Conservation (phyloP, 305 asterid species). For the Rubia peregrina region DNA sequence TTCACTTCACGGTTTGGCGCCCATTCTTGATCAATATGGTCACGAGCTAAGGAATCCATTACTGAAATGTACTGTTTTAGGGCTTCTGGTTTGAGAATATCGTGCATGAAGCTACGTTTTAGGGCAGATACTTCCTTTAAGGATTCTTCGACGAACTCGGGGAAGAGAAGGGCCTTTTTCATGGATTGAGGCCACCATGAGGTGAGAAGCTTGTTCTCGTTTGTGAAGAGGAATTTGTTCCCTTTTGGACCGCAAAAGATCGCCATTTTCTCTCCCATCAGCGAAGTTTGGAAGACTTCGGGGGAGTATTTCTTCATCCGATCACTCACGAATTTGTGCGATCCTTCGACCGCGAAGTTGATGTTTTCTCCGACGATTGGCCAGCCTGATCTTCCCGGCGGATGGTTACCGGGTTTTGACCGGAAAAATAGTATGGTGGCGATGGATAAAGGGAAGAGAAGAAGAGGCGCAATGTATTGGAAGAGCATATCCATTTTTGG, state of each 20-base stretch:
- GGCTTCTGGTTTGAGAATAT: neutral
- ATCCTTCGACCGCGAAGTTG: neutral
- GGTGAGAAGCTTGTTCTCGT: neutral
- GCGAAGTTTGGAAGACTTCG: neutral
- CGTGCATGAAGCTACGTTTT: neutral
- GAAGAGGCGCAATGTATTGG: neutral
- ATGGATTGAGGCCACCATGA: neutral
- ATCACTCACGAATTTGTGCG: neutral
- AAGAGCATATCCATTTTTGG: neutral
- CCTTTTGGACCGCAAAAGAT: neutral
- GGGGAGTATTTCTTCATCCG: constrained; percentile 2
- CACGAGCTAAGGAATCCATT: neutral
- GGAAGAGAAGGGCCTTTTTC: neutral
- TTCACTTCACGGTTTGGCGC: neutral
- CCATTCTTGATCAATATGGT: neutral
- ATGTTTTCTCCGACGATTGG: constrained; percentile 1
- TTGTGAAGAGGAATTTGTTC: neutral
- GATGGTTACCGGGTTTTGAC: neutral
- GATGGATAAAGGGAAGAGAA: neutral
- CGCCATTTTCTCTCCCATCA: neutral
- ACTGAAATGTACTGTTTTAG: neutral
- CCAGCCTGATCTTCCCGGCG: neutral
- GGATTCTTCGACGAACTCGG: neutral
- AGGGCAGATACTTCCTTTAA: neutral
- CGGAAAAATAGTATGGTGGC: neutral